phyloP scores from a whole-genome alignment of 176 grass and related monocot genomes.

The Ensete ventricosum region DNA sequence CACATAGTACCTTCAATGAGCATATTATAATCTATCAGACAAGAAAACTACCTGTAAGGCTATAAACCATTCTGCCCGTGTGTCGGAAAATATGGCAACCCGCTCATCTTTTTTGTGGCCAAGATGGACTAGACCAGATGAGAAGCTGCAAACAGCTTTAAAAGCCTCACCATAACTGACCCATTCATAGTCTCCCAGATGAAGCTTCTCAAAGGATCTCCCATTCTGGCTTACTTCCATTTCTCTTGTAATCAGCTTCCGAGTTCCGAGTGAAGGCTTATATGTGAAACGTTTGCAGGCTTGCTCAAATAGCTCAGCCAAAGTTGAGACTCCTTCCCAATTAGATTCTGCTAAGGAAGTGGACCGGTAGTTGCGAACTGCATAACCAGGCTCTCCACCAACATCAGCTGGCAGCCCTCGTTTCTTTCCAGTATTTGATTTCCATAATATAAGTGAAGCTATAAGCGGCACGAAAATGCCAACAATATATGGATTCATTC shows the following conservation, averaged over 20 bases:
- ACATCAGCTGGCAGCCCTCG: conserved; percentile 45
- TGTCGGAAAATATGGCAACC: conserved; percentile 73
- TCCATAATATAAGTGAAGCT: neutral
- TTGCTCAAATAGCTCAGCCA: conserved; percentile 70
- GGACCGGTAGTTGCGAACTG: conserved; percentile 61
- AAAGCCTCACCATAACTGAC: conserved; percentile 48
- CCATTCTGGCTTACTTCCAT: conserved; percentile 37
- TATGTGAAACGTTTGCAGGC: conserved; percentile 49
- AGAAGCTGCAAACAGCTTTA: conserved; percentile 52
- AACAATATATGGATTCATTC: conserved; percentile 8
- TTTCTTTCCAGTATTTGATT: conserved; percentile 28
- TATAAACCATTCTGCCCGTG: conserved; percentile 71
- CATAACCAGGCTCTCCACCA: conserved; percentile 54
- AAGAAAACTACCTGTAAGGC: conserved; percentile 51
- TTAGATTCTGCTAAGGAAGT: conserved; percentile 40
- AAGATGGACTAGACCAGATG: conserved; percentile 61
- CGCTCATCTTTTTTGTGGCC: conserved; percentile 49
- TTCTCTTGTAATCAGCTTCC: conserved; percentile 60
- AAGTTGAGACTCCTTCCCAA: conserved; percentile 55
- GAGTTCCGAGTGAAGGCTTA: conserved; percentile 41
- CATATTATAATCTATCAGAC: conserved; percentile 3
- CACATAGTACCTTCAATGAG: neutral
- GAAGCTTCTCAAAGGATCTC: conserved; percentile 62
- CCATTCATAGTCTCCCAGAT: conserved; percentile 77
- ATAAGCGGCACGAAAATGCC: neutral